Evolutionary conservation across 169 alveolate species (phyloP), one percentile per base, ranked within the genome.

Genomic region (Eimeria maxima): DNA sequence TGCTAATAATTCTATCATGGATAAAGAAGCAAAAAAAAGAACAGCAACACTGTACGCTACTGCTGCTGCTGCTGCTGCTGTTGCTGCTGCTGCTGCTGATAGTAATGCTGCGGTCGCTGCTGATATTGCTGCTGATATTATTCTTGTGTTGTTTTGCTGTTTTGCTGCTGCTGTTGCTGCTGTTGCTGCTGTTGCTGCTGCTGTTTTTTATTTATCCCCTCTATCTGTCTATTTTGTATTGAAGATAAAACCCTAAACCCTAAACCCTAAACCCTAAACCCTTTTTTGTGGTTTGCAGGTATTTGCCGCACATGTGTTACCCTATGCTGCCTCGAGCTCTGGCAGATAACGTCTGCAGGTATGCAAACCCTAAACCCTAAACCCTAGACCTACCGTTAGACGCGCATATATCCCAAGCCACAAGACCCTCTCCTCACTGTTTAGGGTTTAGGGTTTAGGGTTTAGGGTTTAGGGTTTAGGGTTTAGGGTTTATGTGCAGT

Each of bases 1-100:
- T 0, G 97, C 96, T 81, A 98, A 99, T 33, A 98, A 98, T 38
- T 96, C 98, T 27, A 98, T 98, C 29, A 97, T 98, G 0, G 99
- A 99, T 97, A 98, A 97, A 90, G 99, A 98, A 94, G 99, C 99
- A 1, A 98, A 99, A 22, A 97, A 98, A 84, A 97, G 99, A 97
- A 98, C 99, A 83, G 98, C 98, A 65, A 97, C 98, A 0, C 99
- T 99, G 38, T 99, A 99, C 96, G 97, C n/a, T n/a, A n/a, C n/a
- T n/a, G n/a, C n/a, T n/a, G n/a, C n/a, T n/a, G n/a, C n/a, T n/a
- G n/a, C n/a, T n/a, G n/a, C n/a, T 99, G 90, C 74, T 47, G 80
- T 7, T 20, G 45, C 44, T 42, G 29, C 88, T 78, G 88, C 22
- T 22, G 29, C 55, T 78, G 29, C 27, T 45, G 45, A 8, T 50